A percentile compares a stretch with the other conserved stretches of the same genome.
These are phyloP conservation scores for Termitomyces sp. DNA, from an alignment of 768 basidiomycete species.

Conservation along the genomic window DNA sequence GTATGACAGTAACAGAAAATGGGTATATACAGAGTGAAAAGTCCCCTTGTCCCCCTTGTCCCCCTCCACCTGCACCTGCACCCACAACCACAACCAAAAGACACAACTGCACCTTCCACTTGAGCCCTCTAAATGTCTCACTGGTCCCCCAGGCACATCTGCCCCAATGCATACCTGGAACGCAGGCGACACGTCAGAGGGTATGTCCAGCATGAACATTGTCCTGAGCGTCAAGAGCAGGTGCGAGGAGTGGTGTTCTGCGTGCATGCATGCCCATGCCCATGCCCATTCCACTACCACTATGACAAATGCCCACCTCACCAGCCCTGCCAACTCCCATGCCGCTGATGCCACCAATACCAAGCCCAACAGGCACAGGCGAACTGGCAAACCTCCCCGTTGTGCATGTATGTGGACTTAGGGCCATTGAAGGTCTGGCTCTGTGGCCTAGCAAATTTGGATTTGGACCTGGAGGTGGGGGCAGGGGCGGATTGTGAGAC, in stretches of 20 bases:
- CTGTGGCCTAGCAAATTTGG: not conserved
- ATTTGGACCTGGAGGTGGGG: no score
- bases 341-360: no score
- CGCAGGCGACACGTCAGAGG: constrained; percentile 85
- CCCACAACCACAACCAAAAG: no score
- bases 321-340: no score
- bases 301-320: no score
- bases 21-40: no score
- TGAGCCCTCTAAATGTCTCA: constrained; percentile 63
- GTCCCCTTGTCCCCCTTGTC: no score
- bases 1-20: no score
- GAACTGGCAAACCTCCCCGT: constrained; percentile 10
- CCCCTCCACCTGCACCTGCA: no score
- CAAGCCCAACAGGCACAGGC: no score
- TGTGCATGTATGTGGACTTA: not conserved
- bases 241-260: constrained; percentile 82
- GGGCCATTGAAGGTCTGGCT: constrained; percentile 1
- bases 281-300: no score
- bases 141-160: constrained; percentile 18
- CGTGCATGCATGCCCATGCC: constrained; percentile 80
- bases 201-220: constrained; percentile 89
- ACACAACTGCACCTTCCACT: constrained; percentile 95
- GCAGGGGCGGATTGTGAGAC: no score
- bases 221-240: constrained; percentile 71
- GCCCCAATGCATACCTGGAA: constrained; percentile 66